phyloP scores from a whole-genome alignment of 140 eudicot genomes.

The Ambrosia hybrid region DNA sequence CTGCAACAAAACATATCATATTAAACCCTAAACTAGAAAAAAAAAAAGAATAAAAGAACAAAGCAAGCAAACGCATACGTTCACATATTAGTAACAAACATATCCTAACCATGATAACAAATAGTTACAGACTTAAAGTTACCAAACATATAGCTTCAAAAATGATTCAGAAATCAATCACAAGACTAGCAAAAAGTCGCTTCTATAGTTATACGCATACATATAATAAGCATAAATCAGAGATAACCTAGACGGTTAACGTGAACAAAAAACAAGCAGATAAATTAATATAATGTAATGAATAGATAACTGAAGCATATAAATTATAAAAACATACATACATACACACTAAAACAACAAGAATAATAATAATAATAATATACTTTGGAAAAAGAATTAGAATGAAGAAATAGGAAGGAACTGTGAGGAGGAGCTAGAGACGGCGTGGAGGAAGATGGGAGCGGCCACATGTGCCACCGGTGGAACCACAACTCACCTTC shows the following conservation, averaged over 20 bases:
- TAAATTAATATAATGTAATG: background rate
- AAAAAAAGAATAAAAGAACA: background rate
- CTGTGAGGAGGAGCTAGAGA: conserved; percentile 35
- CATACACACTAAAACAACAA: background rate
- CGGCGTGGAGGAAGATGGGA: conserved; percentile 43
- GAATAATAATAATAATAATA: background rate
- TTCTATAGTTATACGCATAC: background rate
- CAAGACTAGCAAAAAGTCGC: conserved; percentile 5
- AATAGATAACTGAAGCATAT: background rate
- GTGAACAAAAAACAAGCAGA: background rate
- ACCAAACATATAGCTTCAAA: background rate
- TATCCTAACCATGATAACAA: background rate
- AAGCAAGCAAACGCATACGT: background rate
- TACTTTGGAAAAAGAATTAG: conserved; percentile 50
- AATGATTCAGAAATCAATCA: conserved; percentile 11
- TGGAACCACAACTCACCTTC: conserved; percentile 38
- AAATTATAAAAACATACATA: background rate
- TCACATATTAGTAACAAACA: conserved; percentile 4
- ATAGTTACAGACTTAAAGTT: background rate
- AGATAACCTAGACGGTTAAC: background rate
- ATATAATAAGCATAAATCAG: background rate
- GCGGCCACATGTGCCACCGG: conserved; percentile 66
- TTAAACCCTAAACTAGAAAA: background rate
- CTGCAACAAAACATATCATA: conserved; percentile 41
- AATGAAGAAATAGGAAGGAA: conserved; percentile 28